phyloP scores from a whole-genome alignment of 2,329 filamentous ascomycete genomes.

The Xylaria polymorpha region DNA sequence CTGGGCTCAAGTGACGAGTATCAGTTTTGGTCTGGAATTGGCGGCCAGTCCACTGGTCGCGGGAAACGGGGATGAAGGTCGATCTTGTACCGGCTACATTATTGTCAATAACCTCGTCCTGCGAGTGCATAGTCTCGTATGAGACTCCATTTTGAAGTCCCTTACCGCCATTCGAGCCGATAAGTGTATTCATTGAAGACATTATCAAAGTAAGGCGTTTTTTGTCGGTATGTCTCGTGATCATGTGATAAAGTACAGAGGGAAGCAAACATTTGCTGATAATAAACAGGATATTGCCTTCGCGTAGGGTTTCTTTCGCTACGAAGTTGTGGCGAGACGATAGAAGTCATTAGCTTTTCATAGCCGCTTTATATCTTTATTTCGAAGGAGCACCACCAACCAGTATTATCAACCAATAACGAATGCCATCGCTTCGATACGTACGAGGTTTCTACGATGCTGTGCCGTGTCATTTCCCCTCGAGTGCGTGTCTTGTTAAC shows the following conservation, averaged over 20 bases:
- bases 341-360: neutral
- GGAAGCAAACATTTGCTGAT: neutral
- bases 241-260: neutral
- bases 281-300: neutral
- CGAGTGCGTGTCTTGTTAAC: neutral
- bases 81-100: neutral
- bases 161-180: neutral
- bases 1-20: conserved; percentile 4
- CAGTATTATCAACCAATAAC: neutral
- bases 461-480: neutral
- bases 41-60: conserved; percentile 29
- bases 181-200: neutral
- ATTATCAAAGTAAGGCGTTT: neutral
- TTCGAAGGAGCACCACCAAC: neutral
- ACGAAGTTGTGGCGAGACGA: neutral
- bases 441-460: neutral
- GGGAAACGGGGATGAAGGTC: conserved; percentile 27
- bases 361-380: conserved; percentile 17
- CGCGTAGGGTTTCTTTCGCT: neutral
- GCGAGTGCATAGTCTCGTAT: neutral
- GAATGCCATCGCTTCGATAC: neutral
- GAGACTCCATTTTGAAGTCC: neutral
- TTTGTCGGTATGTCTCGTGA: neutral
- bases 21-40: neutral
- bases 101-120: conserved; percentile 2